Evolutionary conservation across 2,329 filamentous ascomycete genomes (phyloP).

Genomic region (Xylariaceae sp.): DNA sequence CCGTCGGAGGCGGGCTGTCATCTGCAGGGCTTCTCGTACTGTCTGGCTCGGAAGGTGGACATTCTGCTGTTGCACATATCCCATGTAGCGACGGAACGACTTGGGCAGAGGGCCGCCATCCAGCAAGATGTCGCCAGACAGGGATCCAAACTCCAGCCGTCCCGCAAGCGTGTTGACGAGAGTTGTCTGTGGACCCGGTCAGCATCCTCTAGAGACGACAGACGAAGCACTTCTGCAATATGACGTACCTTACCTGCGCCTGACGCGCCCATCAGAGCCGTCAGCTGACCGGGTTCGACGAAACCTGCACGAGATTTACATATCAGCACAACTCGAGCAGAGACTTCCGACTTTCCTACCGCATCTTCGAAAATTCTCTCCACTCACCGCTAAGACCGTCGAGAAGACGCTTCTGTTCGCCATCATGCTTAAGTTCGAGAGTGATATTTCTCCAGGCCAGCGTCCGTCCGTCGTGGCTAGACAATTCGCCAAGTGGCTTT

Average conservation of each 20-base stretch:
- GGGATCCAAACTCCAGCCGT: background rate
- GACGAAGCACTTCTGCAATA: background rate
- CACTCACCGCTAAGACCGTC: too few relatives aligned
- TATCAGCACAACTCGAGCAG: too few relatives aligned
- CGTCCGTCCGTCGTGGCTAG: too few relatives aligned
- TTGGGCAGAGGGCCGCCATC: background rate
- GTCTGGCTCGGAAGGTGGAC: slow-evolving; percentile 5
- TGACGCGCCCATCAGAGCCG: slow-evolving; percentile 22
- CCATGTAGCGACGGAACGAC: background rate
- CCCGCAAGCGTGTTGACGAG: slow-evolving; percentile 2
- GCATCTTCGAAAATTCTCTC: too few relatives aligned
- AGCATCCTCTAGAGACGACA: background rate
- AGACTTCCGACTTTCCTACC: too few relatives aligned
- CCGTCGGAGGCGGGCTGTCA: slow-evolving; percentile 3
- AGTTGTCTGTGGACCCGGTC: background rate
- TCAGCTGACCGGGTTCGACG: slow-evolving; percentile 17
- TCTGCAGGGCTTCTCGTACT: slow-evolving; percentile 6
- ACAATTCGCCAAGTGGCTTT: too few relatives aligned
- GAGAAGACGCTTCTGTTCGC: too few relatives aligned
- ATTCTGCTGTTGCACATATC: slow-evolving; percentile 8
- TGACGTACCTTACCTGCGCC: slow-evolving; percentile 21
- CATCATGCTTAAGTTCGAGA: too few relatives aligned
- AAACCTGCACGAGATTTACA: slow-evolving; percentile 7
- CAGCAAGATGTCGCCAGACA: slow-evolving; percentile 1
- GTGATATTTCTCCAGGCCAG: too few relatives aligned